Evolutionary conservation across 345 rosid genomes (phyloP).

Genomic region (Hibiscus tridactylites): DNA sequence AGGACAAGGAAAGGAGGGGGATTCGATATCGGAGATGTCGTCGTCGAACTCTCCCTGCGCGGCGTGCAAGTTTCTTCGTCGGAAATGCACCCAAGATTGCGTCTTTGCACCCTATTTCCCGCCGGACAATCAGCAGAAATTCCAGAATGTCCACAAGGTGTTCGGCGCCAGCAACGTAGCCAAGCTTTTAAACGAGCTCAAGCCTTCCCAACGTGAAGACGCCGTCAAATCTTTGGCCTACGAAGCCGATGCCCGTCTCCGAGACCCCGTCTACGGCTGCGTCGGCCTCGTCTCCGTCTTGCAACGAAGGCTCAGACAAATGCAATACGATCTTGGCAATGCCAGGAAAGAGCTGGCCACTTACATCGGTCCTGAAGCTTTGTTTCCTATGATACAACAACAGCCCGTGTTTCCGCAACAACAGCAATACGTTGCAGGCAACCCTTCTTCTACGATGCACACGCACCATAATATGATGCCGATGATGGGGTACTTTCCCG

Average conservation of each 20-base stretch:
- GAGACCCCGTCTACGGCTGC: conserved; percentile 79
- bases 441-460: conserved; percentile 25
- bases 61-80: conserved; percentile 60
- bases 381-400: conserved; percentile 38
- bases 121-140: conserved; percentile 61
- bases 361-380: conserved; percentile 41
- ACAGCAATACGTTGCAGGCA: conserved; percentile 20
- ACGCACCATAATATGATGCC: conserved; percentile 27
- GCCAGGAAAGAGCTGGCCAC: conserved; percentile 57
- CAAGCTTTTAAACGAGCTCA: conserved; percentile 58
- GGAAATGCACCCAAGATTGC: conserved; percentile 78
- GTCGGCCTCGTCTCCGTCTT: conserved; percentile 63
- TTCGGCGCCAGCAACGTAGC: conserved; percentile 73
- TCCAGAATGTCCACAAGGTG: conserved; percentile 45
- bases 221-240: conserved; percentile 71
- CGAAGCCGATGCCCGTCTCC: conserved; percentile 73
- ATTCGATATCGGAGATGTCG: conserved; percentile 30
- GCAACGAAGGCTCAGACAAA: conserved; percentile 46
- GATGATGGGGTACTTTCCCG: conserved; percentile 37
- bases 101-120: conserved; percentile 79
- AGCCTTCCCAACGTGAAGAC: conserved; percentile 43
- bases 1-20: not conserved
- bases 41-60: conserved; percentile 64
- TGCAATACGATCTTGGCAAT: conserved; percentile 35
- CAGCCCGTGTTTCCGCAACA: conserved; percentile 25